Evolutionary conservation across 805 yeast species (phyloP).

Genomic region (Ogataea trehalophila): DNA sequence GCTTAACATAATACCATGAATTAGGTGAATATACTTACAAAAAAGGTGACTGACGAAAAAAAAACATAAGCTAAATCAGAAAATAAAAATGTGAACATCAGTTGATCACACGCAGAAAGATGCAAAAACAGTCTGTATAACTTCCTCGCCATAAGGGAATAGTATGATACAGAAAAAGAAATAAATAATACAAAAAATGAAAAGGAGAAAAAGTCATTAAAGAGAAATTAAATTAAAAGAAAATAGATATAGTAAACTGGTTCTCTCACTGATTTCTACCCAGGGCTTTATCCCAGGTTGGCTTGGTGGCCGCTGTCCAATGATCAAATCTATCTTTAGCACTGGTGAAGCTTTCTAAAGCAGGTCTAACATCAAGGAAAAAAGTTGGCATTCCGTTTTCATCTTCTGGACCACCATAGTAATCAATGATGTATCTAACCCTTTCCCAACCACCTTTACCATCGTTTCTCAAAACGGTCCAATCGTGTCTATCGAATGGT

Average conservation of each 20-base stretch:
- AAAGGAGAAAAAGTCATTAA: not conserved
- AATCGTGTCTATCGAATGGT: constrained; percentile 98
- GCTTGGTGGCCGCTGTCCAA: constrained; percentile 49
- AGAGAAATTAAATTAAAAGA: not conserved
- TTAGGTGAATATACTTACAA: too few species aligned
- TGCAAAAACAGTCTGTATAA: too few species aligned
- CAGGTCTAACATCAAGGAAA: constrained; percentile 92
- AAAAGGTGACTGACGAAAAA: too few species aligned
- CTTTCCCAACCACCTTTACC: constrained; percentile 53
- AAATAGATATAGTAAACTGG: not conserved
- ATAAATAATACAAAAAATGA: not conserved
- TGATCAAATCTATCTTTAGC: constrained; percentile 65
- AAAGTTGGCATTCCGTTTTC: constrained; percentile 87
- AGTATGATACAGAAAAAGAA: not conserved
- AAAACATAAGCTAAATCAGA: too few species aligned
- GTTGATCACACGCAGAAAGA: too few species aligned
- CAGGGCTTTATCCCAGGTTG: constrained; percentile 67
- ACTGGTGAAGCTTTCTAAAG: constrained; percentile 62
- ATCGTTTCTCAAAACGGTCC: constrained; percentile 81
- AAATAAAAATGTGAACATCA: too few species aligned
- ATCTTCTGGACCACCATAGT: constrained; percentile 90
- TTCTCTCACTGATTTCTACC: constrained; percentile 34
- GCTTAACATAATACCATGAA: too few species aligned
- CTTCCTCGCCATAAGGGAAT: not conserved
- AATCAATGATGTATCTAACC: constrained; percentile 91